Conservation (phyloP, 208 protist genomes). For the Novymonas esmeraldas region DNA sequence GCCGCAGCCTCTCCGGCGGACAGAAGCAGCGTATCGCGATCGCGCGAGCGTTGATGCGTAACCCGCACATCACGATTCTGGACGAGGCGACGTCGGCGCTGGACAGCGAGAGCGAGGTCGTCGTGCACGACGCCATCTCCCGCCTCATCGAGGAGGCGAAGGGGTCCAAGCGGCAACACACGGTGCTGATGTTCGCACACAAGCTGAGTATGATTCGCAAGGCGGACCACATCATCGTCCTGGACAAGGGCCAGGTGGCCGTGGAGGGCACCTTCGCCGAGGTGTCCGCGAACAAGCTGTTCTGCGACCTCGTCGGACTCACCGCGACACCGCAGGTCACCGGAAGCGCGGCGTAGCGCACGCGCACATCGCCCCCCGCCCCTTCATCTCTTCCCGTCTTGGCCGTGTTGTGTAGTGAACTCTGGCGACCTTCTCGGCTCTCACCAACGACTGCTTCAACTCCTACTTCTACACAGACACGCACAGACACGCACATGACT, state of each 20-base stretch:
- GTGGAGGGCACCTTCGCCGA: constrained; percentile 78
- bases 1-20: constrained; percentile 88
- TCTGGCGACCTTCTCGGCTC: too few species aligned
- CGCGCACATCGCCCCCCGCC: too few species aligned
- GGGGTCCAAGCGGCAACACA: constrained; percentile 46
- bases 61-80: constrained; percentile 89
- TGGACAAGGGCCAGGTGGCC: constrained; percentile 79
- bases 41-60: constrained; percentile 84
- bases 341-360: constrained; percentile 1
- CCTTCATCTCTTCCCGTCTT: too few species aligned
- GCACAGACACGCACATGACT: too few species aligned
- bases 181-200: constrained; percentile 90
- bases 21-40: constrained; percentile 96
- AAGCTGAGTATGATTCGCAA: constrained; percentile 88
- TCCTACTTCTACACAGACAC: too few species aligned
- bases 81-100: constrained; percentile 94
- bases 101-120: constrained; percentile 88
- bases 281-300: constrained; percentile 57
- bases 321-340: constrained; percentile 8
- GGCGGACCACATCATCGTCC: constrained; percentile 87
- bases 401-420: too few species aligned
- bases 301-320: constrained; percentile 72
- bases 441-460: too few species aligned
- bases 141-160: constrained; percentile 74
- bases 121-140: constrained; percentile 88